Evolutionary conservation across 805 yeast genomes (phyloP).

Genomic region (Sugiyamaella mastotermitis): DNA sequence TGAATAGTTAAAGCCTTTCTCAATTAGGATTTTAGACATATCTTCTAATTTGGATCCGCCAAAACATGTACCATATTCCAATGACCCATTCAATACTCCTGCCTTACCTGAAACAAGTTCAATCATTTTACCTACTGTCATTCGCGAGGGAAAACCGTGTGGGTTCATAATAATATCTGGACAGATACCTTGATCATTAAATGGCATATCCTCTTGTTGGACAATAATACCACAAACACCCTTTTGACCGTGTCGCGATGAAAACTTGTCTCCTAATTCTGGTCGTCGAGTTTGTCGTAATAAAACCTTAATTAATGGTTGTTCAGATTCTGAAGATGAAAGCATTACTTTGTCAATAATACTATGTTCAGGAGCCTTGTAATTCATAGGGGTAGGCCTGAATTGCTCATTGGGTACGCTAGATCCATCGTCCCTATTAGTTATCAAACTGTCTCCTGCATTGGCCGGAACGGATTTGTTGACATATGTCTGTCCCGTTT

Average conservation of each 20-base stretch:
- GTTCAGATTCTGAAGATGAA: slow-evolving; percentile 93
- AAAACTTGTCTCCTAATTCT: slow-evolving; percentile 94
- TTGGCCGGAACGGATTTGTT: slow-evolving; percentile 85
- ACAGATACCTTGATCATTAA: slow-evolving; percentile 81
- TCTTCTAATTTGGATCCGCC: slow-evolving; percentile 97
- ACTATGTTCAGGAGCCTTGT: slow-evolving; percentile 93
- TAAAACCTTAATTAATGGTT: slow-evolving; percentile 85
- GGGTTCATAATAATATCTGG: slow-evolving; percentile 99
- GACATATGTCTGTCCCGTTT: slow-evolving; percentile 88
- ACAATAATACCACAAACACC: slow-evolving; percentile 99
- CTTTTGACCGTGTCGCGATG: slow-evolving; percentile 97
- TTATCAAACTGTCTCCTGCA: slow-evolving; percentile 63
- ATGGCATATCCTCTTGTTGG: slow-evolving; percentile 94
- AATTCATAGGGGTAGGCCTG: slow-evolving; percentile 85
- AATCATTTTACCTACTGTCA: slow-evolving; percentile 99
- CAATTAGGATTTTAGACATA: slow-evolving; percentile 85
- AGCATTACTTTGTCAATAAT: slow-evolving; percentile 97
- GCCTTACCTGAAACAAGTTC: slow-evolving; percentile 96
- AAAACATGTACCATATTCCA: slow-evolving; percentile 96
- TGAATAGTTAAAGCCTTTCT: slow-evolving; percentile 86
- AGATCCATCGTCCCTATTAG: too few relatives aligned
- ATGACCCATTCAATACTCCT: slow-evolving; percentile 84
- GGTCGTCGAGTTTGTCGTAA: slow-evolving; percentile 95
- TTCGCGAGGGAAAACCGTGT: slow-evolving; percentile 99
- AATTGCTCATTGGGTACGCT: slow-evolving; percentile 37